Percentiles rank a stretch among this genome's conserved stretches.
Conservation (phyloP, 2,329 filamentous ascomycete species). For the Sporothrix pseudoabietina region DNA sequence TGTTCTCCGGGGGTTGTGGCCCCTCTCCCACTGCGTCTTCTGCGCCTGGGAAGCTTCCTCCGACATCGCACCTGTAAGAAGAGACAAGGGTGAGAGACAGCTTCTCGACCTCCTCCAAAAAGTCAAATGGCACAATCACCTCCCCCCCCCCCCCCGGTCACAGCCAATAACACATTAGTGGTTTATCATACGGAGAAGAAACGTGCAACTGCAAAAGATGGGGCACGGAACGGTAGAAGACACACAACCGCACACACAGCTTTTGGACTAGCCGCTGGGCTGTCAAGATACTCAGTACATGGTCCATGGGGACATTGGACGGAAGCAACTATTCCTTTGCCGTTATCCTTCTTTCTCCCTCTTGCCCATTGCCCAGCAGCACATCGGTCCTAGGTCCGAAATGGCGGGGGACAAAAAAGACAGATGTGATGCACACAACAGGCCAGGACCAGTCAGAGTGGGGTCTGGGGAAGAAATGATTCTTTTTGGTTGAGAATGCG, state of each 20-base stretch:
- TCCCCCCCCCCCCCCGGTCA: no score
- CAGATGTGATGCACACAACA: neutral
- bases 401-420: neutral
- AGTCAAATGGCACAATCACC: neutral
- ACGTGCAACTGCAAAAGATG: neutral
- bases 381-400: neutral
- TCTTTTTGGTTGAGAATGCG: neutral
- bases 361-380: neutral
- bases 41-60: constrained; percentile 20
- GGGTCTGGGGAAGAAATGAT: neutral
- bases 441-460: constrained; percentile 9
- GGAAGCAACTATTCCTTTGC: neutral
- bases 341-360: neutral
- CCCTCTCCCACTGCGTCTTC: neutral
- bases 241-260: neutral
- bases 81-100: neutral
- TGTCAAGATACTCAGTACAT: no score
- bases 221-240: neutral
- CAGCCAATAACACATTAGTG: constrained; percentile 29
- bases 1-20: neutral
- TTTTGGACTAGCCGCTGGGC: neutral
- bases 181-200: constrained; percentile 31
- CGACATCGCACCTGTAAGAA: constrained; percentile 25
- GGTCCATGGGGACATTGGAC: neutral
- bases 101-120: neutral